These are phyloP conservation scores for Bruguiera sexangula DNA, from an alignment of 345 rosid genomes.

Conservation along the genomic window DNA sequence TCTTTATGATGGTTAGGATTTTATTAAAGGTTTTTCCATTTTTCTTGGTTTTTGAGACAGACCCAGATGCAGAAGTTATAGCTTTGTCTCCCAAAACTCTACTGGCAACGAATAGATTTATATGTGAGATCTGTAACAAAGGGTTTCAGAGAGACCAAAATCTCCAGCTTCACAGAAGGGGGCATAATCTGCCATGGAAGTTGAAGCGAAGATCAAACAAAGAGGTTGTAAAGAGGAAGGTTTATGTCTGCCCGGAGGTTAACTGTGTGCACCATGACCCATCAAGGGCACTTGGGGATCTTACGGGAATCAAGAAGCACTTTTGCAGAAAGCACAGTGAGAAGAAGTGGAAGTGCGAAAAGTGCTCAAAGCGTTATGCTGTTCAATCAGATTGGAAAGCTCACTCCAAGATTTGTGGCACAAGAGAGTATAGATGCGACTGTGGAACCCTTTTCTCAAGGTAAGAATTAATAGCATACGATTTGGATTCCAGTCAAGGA, in stretches of 20 bases:
- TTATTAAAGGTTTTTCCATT: not conserved
- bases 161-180: conserved; percentile 66
- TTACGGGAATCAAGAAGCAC: conserved; percentile 67
- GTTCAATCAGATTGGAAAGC: conserved; percentile 72
- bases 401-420: conserved; percentile 63
- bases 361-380: conserved; percentile 57
- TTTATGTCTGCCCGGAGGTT: conserved; percentile 53
- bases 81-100: conserved; percentile 56
- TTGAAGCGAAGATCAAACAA: conserved; percentile 51
- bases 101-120: conserved; percentile 45
- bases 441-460: conserved; percentile 63
- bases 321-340: conserved; percentile 58
- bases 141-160: conserved; percentile 68
- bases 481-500: not conserved
- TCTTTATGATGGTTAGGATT: no score
- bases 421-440: conserved; percentile 57
- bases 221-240: conserved; percentile 46
- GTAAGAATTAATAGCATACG: conserved; percentile 17
- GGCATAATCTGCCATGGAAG: conserved; percentile 69
- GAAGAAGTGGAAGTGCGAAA: conserved; percentile 68
- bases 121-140: conserved; percentile 63
- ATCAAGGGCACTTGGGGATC: conserved; percentile 62
- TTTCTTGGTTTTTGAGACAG: conserved; percentile 26
- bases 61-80: conserved; percentile 58
- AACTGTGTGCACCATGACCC: conserved; percentile 58